These are phyloP conservation scores for Eucalyptus melliodora DNA, from an alignment of 345 rosid species.

Conservation along the genomic window DNA sequence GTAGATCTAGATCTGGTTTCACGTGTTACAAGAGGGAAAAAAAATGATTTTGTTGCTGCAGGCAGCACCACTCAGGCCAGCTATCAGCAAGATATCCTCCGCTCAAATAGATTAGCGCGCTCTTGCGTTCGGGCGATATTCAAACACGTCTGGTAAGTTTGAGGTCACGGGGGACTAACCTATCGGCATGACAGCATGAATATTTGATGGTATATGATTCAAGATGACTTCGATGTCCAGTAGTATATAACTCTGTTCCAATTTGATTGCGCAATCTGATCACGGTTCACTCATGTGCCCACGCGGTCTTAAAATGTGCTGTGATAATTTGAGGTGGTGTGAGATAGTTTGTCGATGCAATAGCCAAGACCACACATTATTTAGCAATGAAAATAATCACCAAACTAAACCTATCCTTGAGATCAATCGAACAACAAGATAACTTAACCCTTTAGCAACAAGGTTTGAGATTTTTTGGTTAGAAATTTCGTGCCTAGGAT, in stretches of 20 bases:
- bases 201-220: not conserved
- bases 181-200: not conserved
- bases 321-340: not conserved
- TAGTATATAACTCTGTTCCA: not conserved
- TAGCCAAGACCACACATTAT: not conserved
- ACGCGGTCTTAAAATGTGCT: not conserved
- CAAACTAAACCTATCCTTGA: not conserved
- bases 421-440: not conserved
- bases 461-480: not conserved
- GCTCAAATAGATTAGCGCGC: not conserved
- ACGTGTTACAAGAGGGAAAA: not conserved
- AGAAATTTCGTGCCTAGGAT: not conserved
- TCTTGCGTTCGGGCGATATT: not conserved
- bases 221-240: not conserved
- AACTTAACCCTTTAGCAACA: not conserved
- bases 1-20: not conserved
- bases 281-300: not conserved
- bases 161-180: not conserved
- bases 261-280: not conserved
- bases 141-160: not conserved
- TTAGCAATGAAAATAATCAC: not conserved
- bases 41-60: not conserved
- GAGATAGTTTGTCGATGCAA: not conserved
- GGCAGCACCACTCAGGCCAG: not conserved
- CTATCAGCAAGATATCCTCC: not conserved